These are phyloP conservation scores for Sporothrix brunneoviolacea DNA, from an alignment of 2,329 filamentous ascomycete genomes.

Conservation along the genomic window DNA sequence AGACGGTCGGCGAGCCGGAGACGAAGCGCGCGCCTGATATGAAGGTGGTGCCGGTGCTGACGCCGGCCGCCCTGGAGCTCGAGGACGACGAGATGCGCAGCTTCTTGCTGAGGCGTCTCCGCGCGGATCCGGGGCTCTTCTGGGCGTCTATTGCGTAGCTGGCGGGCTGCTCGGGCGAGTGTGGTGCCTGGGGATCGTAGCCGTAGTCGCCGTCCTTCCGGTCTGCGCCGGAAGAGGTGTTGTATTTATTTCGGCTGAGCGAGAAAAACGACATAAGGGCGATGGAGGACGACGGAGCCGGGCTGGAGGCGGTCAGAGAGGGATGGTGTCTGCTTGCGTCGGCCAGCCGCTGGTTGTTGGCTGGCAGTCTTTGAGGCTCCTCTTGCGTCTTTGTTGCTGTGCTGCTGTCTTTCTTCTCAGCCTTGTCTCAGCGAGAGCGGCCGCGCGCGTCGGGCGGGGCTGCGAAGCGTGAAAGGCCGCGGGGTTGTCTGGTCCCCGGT, in stretches of 20 bases:
- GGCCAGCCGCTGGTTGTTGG: too few species aligned
- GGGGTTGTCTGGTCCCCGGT: too few species aligned
- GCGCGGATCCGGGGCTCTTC: background rate
- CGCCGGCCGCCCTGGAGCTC: background rate
- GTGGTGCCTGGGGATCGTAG: background rate
- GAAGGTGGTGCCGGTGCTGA: background rate
- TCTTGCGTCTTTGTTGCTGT: too few species aligned
- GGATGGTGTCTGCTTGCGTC: too few species aligned
- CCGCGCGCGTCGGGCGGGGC: too few species aligned
- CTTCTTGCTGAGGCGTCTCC: slow-evolving; percentile 5
- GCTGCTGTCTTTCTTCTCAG: background rate
- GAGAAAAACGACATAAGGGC: slow-evolving; percentile 6
- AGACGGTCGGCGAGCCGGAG: background rate
- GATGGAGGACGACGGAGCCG: background rate
- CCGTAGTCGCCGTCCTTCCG: background rate
- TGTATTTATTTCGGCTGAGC: slow-evolving; percentile 3
- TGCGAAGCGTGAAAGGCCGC: too few species aligned
- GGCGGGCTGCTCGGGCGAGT: background rate
- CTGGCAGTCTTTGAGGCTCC: too few species aligned
- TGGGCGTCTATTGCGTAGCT: background rate
- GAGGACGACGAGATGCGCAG: background rate
- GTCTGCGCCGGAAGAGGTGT: background rate
- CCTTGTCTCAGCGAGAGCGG: slow-evolving; percentile 3
- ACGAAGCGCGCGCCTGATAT: too few species aligned
- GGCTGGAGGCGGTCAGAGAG: too few species aligned